Percentiles rank a stretch among this genome's conserved stretches.
phyloP scores from a whole-genome alignment of 1,284 basidiomycete genomes.

The Ganoderma lingzhi region DNA sequence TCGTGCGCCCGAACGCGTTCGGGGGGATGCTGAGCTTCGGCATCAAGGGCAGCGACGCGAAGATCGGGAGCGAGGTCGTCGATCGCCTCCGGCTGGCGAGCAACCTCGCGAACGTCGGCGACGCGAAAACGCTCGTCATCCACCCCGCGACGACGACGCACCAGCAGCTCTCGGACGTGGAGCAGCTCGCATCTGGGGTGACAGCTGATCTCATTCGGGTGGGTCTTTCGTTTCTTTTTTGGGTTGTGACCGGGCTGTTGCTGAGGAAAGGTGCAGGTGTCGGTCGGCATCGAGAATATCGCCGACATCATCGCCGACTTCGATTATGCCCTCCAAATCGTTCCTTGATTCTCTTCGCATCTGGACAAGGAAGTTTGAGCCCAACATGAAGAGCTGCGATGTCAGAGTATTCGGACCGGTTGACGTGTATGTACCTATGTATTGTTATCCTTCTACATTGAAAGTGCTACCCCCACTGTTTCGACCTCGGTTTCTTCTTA shows the following conservation, averaged over 20 bases:
- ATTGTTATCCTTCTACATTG: background rate
- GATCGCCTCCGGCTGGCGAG: conserved; percentile 81
- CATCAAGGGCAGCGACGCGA: conserved; percentile 69
- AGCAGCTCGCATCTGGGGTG: conserved; percentile 78
- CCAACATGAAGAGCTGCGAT: background rate
- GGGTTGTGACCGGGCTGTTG: background rate
- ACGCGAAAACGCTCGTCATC: conserved; percentile 86
- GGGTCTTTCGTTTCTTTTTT: too few species aligned
- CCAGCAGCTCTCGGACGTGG: conserved; percentile 75
- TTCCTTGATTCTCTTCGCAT: conserved; percentile 24
- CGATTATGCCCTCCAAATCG: conserved; percentile 60
- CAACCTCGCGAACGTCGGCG: conserved; percentile 81
- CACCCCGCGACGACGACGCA: conserved; percentile 90
- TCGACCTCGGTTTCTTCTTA: background rate
- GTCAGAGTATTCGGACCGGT: background rate
- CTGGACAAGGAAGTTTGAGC: background rate
- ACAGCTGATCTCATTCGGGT: conserved; percentile 85
- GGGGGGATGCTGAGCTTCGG: conserved; percentile 89
- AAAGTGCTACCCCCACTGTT: background rate
- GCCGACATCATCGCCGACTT: conserved; percentile 90
- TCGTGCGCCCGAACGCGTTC: conserved; percentile 66
- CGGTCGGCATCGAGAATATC: conserved; percentile 86
- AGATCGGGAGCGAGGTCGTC: conserved; percentile 71
- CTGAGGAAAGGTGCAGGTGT: conserved; percentile 49
- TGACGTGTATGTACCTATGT: background rate